Evolutionary conservation across 495 filamentous ascomycete species (phyloP), one percentile per base, ranked within the genome.

Genomic region (Podospora pseudopauciseta): DNA sequence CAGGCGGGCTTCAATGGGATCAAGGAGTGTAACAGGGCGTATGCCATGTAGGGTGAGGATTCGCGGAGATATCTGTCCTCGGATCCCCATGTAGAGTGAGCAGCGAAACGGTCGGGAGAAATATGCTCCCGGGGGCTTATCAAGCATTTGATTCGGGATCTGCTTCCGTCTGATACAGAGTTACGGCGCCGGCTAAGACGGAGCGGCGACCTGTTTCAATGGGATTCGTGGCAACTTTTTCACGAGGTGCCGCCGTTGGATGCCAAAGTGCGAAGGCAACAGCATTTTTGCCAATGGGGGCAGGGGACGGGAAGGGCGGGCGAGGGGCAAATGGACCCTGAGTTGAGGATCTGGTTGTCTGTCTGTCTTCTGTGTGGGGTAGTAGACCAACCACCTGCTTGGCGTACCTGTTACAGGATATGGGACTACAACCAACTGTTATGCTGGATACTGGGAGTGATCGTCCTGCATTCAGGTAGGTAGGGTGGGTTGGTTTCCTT

Each of bases 241-340:
- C 6, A 2, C 39, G 6, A 49, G 13, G 9, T 49, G 39, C 9
- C 39, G 2, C 39, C 39, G 13, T 6, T 5, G 15, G 6, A 28
- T 63, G 30, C 61, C 19, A 34, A 63, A 44, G 39, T 49, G 39
- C 39, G 32, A 20, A 30, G 34, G 61, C 61, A 63, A 4, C 60
- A 30, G 18, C 30, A 30, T 62, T 49, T 49, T 49, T 11, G 23
- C 39, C 39, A 49, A 11, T 11, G 13, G 39, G 39, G 39, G 13
- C 39, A 49, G 39, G 39, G 39, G 39, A 49, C 39, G 39, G n/a
- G 32, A 63, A 63, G 19, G 61, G 27, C n/a, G 23, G 60, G 23
- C 23, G 61, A 63, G 61, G 61, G 61, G 61, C 61, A 63, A 63
- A 63, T 19, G 63, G 60, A 54, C 63, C 63, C 66, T 71, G 66